Conservation (phyloP, 108 stramenopile genomes). For the Schizochytrium sp. region DNA sequence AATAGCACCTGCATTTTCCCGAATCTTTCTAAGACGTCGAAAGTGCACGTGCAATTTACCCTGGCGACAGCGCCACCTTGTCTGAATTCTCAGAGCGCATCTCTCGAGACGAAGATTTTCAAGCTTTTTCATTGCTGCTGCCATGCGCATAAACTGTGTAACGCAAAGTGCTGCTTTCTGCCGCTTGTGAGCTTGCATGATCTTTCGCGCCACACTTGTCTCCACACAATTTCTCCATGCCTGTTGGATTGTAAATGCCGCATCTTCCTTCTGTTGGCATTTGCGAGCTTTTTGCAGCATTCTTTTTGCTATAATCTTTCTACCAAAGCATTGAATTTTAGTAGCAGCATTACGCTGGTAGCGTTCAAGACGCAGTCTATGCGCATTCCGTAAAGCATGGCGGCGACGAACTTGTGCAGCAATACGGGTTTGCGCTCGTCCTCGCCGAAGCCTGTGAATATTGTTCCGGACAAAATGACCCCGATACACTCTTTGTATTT, state of each 20-base stretch:
- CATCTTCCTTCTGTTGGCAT: not conserved
- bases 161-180: not conserved
- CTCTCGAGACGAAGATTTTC: not conserved
- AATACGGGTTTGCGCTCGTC: not conserved
- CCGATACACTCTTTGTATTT: not conserved
- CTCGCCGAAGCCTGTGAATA: not conserved
- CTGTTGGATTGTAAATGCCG: not conserved
- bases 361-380: not conserved
- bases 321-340: not conserved
- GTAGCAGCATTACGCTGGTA: not conserved
- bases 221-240: not conserved
- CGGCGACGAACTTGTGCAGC: not conserved
- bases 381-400: not conserved
- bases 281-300: not conserved
- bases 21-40: not conserved
- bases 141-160: not conserved
- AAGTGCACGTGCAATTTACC: not conserved
- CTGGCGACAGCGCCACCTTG: constrained; percentile 9
- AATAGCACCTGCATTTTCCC: not conserved
- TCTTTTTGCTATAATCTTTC: not conserved
- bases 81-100: not conserved
- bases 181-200: not conserved
- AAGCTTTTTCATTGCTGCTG: not conserved
- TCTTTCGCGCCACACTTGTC: not conserved
- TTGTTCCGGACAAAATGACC: not conserved